Evolutionary conservation across 2,329 filamentous ascomycete genomes (phyloP), one percentile per base, ranked within the genome.

Genomic region (Fusarium robinianum): DNA sequence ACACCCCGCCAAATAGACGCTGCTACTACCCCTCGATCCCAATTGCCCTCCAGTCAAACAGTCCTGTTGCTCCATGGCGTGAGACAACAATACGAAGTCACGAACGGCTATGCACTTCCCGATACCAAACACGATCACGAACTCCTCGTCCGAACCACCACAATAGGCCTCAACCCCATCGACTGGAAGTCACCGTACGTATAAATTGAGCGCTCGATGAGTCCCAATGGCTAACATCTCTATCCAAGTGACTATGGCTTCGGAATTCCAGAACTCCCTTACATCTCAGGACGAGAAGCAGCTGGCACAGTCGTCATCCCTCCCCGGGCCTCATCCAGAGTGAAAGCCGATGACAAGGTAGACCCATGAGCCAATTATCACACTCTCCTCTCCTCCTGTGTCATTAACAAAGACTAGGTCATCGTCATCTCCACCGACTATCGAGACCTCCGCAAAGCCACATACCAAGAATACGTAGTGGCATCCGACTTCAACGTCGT

Each of bases 371-470:
- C n/a, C n/a, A 15, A n/a, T n/a, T n/a, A n/a, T n/a, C n/a, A n/a
- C n/a, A n/a, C 14, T 18, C n/a, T 16, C 21, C 6, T 21, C 8
- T 15, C 8, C 22, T 5, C 12, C 12, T 12, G 9, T 21, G 9
- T 26, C n/a, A n/a, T 36, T 51, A 33, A 47, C n/a, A 11, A 5
- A 8, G 16, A n/a, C 5, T 74, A 72, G 67, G 73, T 77, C 8
- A 75, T 87, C 22, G 79, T 80, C n/a, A 82, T 86, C 10, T 87
- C 84, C 0, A 89, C 85, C 19, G 85, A 89, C 67, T 89, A 89
- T 60, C 78, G 85, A 11, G 85, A 89, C 57, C 73, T 82, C 14
- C 76, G 85, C 22, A 89, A 89, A 64, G 83, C 83, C 1, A 82
- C 84, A 1, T 89, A 84, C 61, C 85, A 89, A 63, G 72, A 88